Conservation (phyloP, 169 alveolate genomes). For the Perkinsus marinus region DNA sequence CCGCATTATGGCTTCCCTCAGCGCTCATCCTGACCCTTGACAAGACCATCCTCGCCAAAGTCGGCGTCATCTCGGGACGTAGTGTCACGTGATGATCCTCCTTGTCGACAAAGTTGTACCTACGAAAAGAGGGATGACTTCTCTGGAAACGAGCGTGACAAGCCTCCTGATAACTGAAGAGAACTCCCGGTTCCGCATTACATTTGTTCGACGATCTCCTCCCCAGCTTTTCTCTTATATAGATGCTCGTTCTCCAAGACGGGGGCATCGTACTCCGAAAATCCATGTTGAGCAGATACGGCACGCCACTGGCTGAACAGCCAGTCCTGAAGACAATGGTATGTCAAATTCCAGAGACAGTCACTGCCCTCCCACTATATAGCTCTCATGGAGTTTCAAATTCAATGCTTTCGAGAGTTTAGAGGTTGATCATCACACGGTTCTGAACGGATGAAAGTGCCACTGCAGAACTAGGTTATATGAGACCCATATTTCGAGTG, state of each 20-base stretch:
- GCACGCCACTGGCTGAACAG: conserved; percentile 14
- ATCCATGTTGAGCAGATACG: conserved; percentile 17
- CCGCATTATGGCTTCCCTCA: neutral
- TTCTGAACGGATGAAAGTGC: too few species aligned
- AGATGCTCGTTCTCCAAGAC: conserved; percentile 21
- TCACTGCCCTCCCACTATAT: too few species aligned
- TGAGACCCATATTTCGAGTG: too few species aligned
- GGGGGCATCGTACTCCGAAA: conserved; percentile 22
- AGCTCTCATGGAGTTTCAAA: too few species aligned
- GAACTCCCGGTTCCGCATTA: neutral
- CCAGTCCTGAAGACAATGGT: conserved; percentile 1
- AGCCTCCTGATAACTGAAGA: too few species aligned
- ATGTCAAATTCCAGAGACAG: too few species aligned
- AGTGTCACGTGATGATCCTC: conserved; percentile 17
- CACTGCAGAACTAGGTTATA: too few species aligned
- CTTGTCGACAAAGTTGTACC: conserved; percentile 3
- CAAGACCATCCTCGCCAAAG: conserved; percentile 29
- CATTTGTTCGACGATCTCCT: conserved; percentile 13
- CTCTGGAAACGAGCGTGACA: too few species aligned
- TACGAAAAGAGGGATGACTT: neutral
- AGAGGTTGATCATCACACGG: too few species aligned
- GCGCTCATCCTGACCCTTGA: neutral
- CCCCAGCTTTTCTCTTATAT: conserved; percentile 4
- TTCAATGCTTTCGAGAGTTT: too few species aligned
- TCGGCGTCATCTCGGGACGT: conserved; percentile 37